Evolutionary conservation across 805 yeast genomes (phyloP).

Genomic region (Zygosaccharomyces bailii): DNA sequence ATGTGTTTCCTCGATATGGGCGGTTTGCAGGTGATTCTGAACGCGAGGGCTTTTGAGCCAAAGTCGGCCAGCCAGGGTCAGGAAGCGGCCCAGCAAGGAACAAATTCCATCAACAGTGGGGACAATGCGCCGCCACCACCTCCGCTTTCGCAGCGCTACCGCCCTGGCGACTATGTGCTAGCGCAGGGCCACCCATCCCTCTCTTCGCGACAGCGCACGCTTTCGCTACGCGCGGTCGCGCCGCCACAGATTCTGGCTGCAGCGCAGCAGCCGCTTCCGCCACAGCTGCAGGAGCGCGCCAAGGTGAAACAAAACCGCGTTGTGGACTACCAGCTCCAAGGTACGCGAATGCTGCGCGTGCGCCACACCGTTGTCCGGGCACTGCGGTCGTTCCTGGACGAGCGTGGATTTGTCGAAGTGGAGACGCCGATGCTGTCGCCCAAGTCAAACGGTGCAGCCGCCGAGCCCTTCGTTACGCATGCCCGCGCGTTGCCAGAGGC

Average conservation of each 20-base stretch:
- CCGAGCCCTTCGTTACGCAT: conserved; percentile 73
- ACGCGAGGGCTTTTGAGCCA: conserved; percentile 7
- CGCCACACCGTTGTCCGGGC: conserved; percentile 54
- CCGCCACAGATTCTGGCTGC: conserved; percentile 60
- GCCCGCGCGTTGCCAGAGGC: conserved; percentile 35
- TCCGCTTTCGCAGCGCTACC: conserved; percentile 35
- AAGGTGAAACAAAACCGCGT: conserved; percentile 66
- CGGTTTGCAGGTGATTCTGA: conserved; percentile 28
- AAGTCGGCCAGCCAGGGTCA: conserved; percentile 2
- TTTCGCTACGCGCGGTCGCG: conserved; percentile 59
- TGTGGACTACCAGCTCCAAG: conserved; percentile 65
- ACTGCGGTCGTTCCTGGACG: conserved; percentile 56
- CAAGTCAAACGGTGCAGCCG: conserved; percentile 86
- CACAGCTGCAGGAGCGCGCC: conserved; percentile 50
- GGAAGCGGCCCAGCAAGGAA: neutral
- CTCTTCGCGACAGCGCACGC: conserved; percentile 49
- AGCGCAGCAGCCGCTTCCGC: conserved; percentile 67
- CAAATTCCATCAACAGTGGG: neutral
- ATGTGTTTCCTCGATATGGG: conserved; percentile 34
- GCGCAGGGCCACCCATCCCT: conserved; percentile 69
- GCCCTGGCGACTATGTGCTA: conserved; percentile 69
- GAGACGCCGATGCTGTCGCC: conserved; percentile 79
- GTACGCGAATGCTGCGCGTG: conserved; percentile 43
- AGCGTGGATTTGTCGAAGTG: conserved; percentile 67
- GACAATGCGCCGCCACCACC: neutral